Evolutionary conservation across 352 stramenopile genomes (phyloP).

Genomic region (Phytophthora sojae): DNA sequence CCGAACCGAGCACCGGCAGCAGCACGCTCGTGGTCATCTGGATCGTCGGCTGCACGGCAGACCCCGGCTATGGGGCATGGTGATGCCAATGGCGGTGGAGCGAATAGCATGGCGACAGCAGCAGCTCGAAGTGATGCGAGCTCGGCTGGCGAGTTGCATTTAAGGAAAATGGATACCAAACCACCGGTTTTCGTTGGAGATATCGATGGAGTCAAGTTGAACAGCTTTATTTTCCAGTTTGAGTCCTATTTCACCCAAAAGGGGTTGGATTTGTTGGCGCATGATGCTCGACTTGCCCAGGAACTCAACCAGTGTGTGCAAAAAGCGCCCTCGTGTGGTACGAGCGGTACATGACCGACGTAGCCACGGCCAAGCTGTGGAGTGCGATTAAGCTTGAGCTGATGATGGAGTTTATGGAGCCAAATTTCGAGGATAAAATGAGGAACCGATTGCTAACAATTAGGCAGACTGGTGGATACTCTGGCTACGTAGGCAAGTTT

Average conservation of each 20-base stretch:
- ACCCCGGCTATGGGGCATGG: background rate
- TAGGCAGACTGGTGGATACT: background rate
- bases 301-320: no score
- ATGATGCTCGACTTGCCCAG: no score
- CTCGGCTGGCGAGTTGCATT: background rate
- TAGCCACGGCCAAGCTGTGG: no score
- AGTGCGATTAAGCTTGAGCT: no score
- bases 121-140: background rate
- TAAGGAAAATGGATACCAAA: background rate
- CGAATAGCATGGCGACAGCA: background rate
- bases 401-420: no score
- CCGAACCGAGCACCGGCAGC: background rate
- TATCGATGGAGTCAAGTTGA: background rate
- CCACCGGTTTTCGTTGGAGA: background rate
- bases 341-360: no score
- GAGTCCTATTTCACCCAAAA: background rate
- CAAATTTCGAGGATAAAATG: no score
- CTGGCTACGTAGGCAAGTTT: background rate
- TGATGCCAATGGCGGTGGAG: background rate
- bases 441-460: background rate
- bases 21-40: background rate
- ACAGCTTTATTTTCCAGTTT: background rate
- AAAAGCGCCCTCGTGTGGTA: no score
- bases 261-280: background rate
- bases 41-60: background rate